These are phyloP conservation scores for Diaporthe humulicola DNA, from an alignment of 2,329 filamentous ascomycete genomes.

Conservation along the genomic window DNA sequence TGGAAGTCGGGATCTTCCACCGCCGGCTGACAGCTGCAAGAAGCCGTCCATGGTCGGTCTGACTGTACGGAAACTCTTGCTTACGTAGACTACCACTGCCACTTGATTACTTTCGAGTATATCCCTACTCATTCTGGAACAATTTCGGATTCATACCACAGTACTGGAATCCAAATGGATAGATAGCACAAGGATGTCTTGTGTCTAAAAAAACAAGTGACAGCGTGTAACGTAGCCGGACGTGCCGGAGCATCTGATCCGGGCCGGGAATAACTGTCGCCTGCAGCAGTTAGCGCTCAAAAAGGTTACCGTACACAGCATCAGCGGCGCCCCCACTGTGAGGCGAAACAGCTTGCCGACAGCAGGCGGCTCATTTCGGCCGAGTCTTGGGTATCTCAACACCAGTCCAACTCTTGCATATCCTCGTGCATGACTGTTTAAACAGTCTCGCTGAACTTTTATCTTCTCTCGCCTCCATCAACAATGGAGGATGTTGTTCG, in stretches of 20 bases:
- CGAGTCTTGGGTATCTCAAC: background rate
- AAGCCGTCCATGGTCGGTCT: background rate
- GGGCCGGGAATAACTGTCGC: background rate
- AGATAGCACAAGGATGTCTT: too few species aligned
- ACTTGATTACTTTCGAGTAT: background rate
- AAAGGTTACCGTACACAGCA: too few species aligned
- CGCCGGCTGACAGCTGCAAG: background rate
- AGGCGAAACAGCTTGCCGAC: background rate
- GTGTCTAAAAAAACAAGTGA: too few species aligned
- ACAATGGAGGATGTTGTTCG: conserved; percentile 30
- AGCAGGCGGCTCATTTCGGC: background rate
- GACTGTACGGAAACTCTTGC: background rate
- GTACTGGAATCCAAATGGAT: too few species aligned
- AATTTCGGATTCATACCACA: too few species aligned
- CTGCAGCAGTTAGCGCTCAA: background rate
- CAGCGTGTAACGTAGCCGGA: background rate
- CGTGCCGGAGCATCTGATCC: conserved; percentile 33
- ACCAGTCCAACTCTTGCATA: background rate
- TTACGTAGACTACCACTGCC: background rate
- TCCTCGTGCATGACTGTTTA: background rate
- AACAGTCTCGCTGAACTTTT: background rate
- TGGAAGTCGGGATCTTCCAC: background rate
- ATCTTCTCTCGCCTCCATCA: background rate
- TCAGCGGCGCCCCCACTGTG: background rate
- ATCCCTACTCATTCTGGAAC: too few species aligned